phyloP scores from a whole-genome alignment of 768 basidiomycete species.

The Rhizopogon vinicolor region DNA sequence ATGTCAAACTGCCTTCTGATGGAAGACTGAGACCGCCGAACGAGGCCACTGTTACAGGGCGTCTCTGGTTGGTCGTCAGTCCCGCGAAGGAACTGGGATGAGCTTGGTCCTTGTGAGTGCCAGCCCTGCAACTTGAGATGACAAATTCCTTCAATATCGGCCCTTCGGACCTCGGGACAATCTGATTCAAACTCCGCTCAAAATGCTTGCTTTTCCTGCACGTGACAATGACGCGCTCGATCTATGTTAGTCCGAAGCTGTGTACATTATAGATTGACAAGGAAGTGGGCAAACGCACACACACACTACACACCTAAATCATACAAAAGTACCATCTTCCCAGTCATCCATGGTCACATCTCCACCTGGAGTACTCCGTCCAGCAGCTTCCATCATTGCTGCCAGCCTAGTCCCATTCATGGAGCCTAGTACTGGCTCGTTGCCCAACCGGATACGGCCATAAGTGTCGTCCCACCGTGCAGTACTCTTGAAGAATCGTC shows the following conservation, averaged over 20 bases:
- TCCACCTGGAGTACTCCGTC: conserved; percentile 9
- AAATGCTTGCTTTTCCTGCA: neutral
- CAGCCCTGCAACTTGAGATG: too few species aligned
- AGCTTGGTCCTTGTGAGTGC: too few species aligned
- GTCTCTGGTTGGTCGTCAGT: neutral
- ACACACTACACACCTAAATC: conserved; percentile 1
- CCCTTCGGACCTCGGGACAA: too few species aligned
- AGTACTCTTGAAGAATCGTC: conserved; percentile 57
- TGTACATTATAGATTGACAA: too few species aligned
- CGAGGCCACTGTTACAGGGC: too few species aligned
- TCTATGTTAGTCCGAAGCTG: too few species aligned
- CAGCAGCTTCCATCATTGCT: conserved; percentile 23
- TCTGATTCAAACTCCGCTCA: too few species aligned
- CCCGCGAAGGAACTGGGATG: neutral
- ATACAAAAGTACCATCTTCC: conserved; percentile 25
- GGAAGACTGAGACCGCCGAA: neutral
- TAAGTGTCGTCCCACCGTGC: conserved; percentile 31
- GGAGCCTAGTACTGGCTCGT: conserved; percentile 18
- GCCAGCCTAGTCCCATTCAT: conserved; percentile 9
- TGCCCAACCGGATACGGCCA: conserved; percentile 18
- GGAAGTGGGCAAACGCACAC: neutral
- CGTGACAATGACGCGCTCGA: neutral
- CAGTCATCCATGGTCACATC: conserved; percentile 23
- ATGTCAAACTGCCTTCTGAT: neutral
- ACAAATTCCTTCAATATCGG: neutral